phyloP scores from a whole-genome alignment of 208 protist genomes.

The Leishmania tropica region DNA sequence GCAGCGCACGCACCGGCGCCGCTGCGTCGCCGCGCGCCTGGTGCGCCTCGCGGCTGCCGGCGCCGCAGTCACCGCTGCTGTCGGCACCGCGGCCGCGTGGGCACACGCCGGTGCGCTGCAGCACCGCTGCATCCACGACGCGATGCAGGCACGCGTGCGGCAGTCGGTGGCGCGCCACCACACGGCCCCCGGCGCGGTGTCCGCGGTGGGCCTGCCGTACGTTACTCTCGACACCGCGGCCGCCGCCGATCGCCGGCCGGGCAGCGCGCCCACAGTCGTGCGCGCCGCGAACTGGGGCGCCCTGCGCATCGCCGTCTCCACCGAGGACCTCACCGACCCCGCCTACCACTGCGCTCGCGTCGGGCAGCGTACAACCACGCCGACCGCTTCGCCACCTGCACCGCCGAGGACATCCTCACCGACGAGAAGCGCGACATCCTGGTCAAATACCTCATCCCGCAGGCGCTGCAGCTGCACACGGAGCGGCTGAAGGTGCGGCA shows the following conservation, averaged over 20 bases:
- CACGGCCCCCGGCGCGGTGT: conserved; percentile 1
- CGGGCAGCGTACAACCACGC: too few relatives aligned
- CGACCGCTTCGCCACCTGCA: conserved; percentile 30
- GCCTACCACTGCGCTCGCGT: conserved; percentile 43
- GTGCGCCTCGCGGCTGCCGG: conserved; percentile 10
- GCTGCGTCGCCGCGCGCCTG: conserved; percentile 11
- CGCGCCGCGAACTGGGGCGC: conserved; percentile 13
- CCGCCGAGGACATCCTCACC: conserved; percentile 37
- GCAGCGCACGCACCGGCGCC: conserved; percentile 14
- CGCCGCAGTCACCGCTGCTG: not conserved
- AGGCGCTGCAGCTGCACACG: conserved; percentile 50
- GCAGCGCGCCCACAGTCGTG: not conserved
- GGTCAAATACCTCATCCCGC: conserved; percentile 39
- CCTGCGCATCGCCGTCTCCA: conserved; percentile 47
- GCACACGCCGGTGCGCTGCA: conserved; percentile 14
- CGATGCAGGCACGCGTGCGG: conserved; percentile 26
- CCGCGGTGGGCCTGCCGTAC: conserved; percentile 7
- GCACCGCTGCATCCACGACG: conserved; percentile 23
- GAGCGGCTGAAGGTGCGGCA: conserved; percentile 45
- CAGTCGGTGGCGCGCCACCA: not conserved
- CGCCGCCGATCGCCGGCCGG: conserved; percentile 46
- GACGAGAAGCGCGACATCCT: conserved; percentile 35
- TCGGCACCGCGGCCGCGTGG: not conserved
- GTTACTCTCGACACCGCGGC: conserved; percentile 21
- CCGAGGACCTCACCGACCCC: conserved; percentile 31